phyloP scores from a whole-genome alignment of 225 moss, liverwort and hornwort species.

The Rhytidiadelphus loreus region DNA sequence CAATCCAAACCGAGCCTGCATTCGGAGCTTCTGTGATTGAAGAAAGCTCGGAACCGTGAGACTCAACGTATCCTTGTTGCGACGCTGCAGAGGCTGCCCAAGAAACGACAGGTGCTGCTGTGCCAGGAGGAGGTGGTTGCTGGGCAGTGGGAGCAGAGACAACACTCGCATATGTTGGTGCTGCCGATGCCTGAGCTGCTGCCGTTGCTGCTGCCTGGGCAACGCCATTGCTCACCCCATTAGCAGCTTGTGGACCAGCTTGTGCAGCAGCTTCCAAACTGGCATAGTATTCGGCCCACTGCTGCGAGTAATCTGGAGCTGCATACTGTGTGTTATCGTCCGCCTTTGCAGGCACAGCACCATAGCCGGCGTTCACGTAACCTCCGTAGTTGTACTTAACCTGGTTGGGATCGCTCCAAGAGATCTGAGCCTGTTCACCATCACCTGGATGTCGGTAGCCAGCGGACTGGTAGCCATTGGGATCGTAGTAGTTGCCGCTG shows the following conservation, averaged over 20 bases:
- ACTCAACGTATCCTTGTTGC: constrained; percentile 10
- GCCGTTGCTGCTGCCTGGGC: constrained; percentile 21
- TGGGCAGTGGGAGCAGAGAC: constrained; percentile 31
- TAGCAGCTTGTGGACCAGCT: constrained; percentile 4
- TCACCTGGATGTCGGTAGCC: constrained; percentile 52
- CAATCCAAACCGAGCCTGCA: constrained; percentile 36
- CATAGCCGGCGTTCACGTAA: constrained; percentile 21
- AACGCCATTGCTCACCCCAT: constrained; percentile 21
- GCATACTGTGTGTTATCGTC: constrained; percentile 32
- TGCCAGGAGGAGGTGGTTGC: constrained; percentile 94
- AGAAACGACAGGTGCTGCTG: constrained; percentile 25
- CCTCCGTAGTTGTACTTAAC: constrained; percentile 60
- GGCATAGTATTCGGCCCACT: constrained; percentile 85
- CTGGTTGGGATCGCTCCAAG: constrained; percentile 72
- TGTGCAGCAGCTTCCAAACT: constrained; percentile 36
- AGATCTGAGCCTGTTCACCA: constrained; percentile 42
- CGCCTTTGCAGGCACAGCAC: constrained; percentile 8
- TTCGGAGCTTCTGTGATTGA: background rate
- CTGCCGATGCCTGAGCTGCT: constrained; percentile 19
- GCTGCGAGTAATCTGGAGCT: constrained; percentile 55
- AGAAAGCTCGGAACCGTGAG: constrained; percentile 18
- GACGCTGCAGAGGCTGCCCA: constrained; percentile 36
- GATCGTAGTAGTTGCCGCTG: constrained; percentile 71
- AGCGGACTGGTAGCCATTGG: constrained; percentile 57
- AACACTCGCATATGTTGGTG: constrained; percentile 54